Evolutionary conservation across 148 eudicot genomes (phyloP), one percentile per base, ranked within the genome.

Genomic region (Diospyros lotus): DNA sequence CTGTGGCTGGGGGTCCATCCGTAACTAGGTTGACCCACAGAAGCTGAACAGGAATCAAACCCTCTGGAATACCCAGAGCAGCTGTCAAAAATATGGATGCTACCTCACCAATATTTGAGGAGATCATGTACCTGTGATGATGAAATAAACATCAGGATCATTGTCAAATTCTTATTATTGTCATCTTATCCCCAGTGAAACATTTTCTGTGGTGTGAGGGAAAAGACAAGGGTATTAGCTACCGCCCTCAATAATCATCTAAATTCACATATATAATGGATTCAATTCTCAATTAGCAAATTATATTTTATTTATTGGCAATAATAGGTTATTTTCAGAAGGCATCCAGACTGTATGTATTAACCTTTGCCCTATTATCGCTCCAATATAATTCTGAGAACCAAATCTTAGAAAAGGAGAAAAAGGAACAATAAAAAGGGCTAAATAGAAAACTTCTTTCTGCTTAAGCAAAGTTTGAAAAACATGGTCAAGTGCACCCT

Each of bases 1-100:
- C 97, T 56, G 97, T 91, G 2, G 97, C 97, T 45, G 97, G 96
- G 69, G 93, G 97, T 44, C 93, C 97, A 78, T 91, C 97, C 62
- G 97, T 91, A 51, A 91, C 97, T 66, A 91, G 82, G 82, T 91
- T 91, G 76, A 91, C 97, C 97, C 97, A 91, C 50, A 91, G 84
- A 79, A 91, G 97, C 86, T 91, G 93, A 80, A 91, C 97, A 48
- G 97, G 93, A 58, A 91, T 91, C 65, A 91, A 85, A 62, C 93
- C 93, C 73, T 91, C 97, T 0, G 97, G 97, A 79, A 91, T 91
- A 66, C 97, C 97, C 74, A 91, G 73, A 64, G 93, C 97, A 59
- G 97, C 97, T 18, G 97, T 91, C 69, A 89, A 81, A 75, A 91
- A 91, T 71, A 91, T 91, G 17, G 81, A 91, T 28, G 90, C 90